phyloP scores from a whole-genome alignment of 1,284 basidiomycete genomes.

The Rhizoctonia solani region DNA sequence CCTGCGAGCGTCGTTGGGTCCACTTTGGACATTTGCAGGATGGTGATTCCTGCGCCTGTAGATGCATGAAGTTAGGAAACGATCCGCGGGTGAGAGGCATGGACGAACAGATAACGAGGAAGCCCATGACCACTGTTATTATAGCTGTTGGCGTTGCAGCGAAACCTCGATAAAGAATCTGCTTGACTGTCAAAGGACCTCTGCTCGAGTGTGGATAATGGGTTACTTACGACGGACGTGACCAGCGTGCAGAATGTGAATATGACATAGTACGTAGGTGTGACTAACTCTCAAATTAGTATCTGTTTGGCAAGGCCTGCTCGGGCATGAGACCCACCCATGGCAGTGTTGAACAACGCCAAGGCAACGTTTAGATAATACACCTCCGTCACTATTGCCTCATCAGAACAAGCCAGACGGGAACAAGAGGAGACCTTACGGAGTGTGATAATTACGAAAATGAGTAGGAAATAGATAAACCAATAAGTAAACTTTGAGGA shows the following conservation, averaged over 20 bases:
- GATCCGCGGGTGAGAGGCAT: conserved; percentile 43
- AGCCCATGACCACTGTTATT: conserved; percentile 59
- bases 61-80: conserved; percentile 38
- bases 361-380: conserved; percentile 97
- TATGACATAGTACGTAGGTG: conserved; percentile 78
- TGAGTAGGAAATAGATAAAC: conserved; percentile 86
- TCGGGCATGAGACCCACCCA: conserved; percentile 57
- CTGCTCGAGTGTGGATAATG: not conserved
- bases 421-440: conserved; percentile 50
- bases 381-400: conserved; percentile 88
- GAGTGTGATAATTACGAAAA: conserved; percentile 83
- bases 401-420: conserved; percentile 39
- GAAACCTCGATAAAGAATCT: conserved; percentile 91
- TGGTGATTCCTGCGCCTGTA: conserved; percentile 75
- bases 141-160: conserved; percentile 60
- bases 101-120: conserved; percentile 48
- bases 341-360: conserved; percentile 93
- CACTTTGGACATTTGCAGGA: conserved; percentile 95
- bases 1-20: conserved; percentile 73
- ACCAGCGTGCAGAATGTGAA: conserved; percentile 87
- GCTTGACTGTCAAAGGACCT: conserved; percentile 28
- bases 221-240: conserved; percentile 70
- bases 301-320: not conserved
- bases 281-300: conserved; percentile 55
- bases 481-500: conserved; percentile 53